phyloP scores from a whole-genome alignment of 78 protist genomes.

The Chrysochromulina parva region DNA sequence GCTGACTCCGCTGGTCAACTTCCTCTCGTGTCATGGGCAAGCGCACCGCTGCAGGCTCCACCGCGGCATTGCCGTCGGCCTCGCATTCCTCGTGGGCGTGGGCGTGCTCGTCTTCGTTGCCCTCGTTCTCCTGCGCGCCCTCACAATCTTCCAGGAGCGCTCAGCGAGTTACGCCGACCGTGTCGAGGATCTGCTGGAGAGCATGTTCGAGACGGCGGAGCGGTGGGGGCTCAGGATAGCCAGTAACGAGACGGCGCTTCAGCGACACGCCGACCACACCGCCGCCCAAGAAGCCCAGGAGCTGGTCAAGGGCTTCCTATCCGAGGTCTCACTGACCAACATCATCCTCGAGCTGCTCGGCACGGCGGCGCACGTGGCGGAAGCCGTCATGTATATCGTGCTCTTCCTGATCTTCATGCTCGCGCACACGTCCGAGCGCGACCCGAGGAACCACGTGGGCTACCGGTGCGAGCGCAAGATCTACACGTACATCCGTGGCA shows the following conservation, averaged over 20 bases:
- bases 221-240: too few relatives aligned
- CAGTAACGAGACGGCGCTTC: too few relatives aligned
- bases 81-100: background rate
- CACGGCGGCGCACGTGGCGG: background rate
- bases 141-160: background rate
- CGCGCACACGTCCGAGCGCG: too few relatives aligned
- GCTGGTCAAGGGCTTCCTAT: background rate
- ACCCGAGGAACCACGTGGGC: too few relatives aligned
- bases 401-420: conserved; percentile 4
- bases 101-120: background rate
- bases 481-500: background rate
- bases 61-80: background rate
- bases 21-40: background rate
- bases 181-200: too few relatives aligned
- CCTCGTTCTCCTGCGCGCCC: background rate
- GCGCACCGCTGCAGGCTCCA: too few relatives aligned
- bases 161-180: too few relatives aligned
- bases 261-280: too few relatives aligned
- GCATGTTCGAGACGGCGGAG: too few relatives aligned
- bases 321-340: background rate
- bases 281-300: too few relatives aligned
- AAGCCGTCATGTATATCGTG: background rate
- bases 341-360: background rate
- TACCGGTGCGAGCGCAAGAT: background rate
- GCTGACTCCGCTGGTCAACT: background rate